Evolutionary conservation across 78 protist species (phyloP).

Genomic region (Dictyostelium intermedium): DNA sequence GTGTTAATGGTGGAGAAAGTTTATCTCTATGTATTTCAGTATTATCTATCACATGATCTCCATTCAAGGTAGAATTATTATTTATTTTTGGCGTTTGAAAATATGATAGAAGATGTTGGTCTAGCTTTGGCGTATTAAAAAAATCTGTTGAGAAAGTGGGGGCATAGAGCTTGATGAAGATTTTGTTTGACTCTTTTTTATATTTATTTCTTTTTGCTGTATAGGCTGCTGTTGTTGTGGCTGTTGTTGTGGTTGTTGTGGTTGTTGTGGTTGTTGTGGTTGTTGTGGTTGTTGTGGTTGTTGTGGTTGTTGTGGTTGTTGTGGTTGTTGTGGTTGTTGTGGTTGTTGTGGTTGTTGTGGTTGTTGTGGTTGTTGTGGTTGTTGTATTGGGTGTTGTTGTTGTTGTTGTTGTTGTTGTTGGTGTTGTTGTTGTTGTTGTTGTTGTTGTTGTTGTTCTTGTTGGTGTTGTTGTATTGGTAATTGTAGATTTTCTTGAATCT

Average conservation of each 20-base stretch:
- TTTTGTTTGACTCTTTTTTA: neutral
- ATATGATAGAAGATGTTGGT: neutral
- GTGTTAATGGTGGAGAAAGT: neutral
- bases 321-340: neutral
- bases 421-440: neutral
- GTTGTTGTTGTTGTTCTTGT: neutral
- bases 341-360: neutral
- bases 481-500: slow-evolving; percentile 9
- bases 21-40: neutral
- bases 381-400: neutral
- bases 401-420: too few relatives aligned
- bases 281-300: neutral
- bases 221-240: neutral
- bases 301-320: neutral
- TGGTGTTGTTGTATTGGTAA: neutral
- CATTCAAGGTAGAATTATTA: neutral
- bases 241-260: neutral
- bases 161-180: neutral
- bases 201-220: neutral
- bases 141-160: neutral
- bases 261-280: neutral
- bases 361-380: neutral
- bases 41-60: neutral
- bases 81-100: neutral
- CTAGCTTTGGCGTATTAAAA: neutral